Conservation (phyloP, 1,284 basidiomycete genomes). For the Papiliotrema flavescens region DNA sequence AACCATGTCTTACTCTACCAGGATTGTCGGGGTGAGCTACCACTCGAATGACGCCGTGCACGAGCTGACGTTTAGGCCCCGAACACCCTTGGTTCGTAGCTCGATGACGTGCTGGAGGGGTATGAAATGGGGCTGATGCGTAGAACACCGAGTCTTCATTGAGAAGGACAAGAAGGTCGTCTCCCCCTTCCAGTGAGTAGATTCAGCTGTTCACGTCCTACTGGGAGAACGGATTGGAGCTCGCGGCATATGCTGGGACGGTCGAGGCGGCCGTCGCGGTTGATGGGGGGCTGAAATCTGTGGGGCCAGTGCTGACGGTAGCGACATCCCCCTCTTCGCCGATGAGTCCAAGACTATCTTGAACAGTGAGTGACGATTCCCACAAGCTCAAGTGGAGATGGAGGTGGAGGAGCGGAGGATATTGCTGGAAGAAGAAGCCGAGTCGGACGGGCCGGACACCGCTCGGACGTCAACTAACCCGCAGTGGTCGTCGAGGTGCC, state of each 20-base stretch:
- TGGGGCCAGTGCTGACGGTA: slow-evolving; percentile 13
- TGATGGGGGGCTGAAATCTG: neutral
- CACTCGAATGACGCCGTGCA: neutral
- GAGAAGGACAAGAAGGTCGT: slow-evolving; percentile 82
- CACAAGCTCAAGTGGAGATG: too few species aligned
- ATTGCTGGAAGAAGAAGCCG: neutral
- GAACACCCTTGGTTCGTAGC: slow-evolving; percentile 78
- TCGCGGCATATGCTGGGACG: too few species aligned
- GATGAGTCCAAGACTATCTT: slow-evolving; percentile 89
- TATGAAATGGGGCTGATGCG: slow-evolving; percentile 9
- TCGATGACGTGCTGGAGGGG: too few species aligned
- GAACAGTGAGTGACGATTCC: slow-evolving; percentile 58
- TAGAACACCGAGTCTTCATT: slow-evolving; percentile 91
- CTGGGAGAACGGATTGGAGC: neutral
- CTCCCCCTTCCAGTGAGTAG: slow-evolving; percentile 73
- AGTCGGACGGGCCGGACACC: too few species aligned
- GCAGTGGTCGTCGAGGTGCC: slow-evolving; percentile 92
- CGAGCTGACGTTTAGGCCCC: slow-evolving; percentile 54
- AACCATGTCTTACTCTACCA: slow-evolving; percentile 27
- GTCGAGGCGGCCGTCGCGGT: neutral
- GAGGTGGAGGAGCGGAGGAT: neutral
- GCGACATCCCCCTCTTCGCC: slow-evolving; percentile 91
- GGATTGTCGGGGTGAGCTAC: slow-evolving; percentile 34
- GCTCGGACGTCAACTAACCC: too few species aligned
- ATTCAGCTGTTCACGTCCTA: neutral